These are phyloP conservation scores for Rutidosis leptorrhynchoides DNA, from an alignment of 129 eudicot genomes.

Conservation along the genomic window DNA sequence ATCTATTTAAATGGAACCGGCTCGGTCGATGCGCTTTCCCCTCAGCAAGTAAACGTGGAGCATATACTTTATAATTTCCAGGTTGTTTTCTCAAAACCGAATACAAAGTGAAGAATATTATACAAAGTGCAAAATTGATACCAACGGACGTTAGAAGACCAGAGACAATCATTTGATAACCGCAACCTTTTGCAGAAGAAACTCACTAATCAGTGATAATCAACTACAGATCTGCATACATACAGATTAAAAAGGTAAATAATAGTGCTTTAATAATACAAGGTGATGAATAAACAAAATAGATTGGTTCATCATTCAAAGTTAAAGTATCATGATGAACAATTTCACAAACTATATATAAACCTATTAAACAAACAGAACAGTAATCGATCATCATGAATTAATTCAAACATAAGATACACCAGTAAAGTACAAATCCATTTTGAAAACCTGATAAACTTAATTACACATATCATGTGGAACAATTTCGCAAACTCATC, in stretches of 20 bases:
- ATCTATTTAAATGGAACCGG: slow-evolving; percentile 28
- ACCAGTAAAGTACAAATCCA: not conserved
- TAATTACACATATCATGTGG: not conserved
- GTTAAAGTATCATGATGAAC: not conserved
- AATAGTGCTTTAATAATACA: too few relatives aligned
- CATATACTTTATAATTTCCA: slow-evolving; percentile 41
- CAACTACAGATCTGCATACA: slow-evolving; percentile 39
- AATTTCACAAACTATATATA: slow-evolving; percentile 8
- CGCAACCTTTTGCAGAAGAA: slow-evolving; percentile 11
- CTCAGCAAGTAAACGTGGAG: slow-evolving; percentile 46
- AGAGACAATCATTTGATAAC: slow-evolving; percentile 52
- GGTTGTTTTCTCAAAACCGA: slow-evolving; percentile 68
- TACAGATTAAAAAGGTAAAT: slow-evolving; percentile 1
- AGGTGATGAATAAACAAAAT: too few relatives aligned
- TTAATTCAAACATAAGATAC: not conserved
- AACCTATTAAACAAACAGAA: not conserved
- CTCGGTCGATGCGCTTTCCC: slow-evolving; percentile 22
- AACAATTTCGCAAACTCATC: not conserved
- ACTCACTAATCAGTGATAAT: slow-evolving; percentile 19
- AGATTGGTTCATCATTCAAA: too few relatives aligned
- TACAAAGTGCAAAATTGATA: slow-evolving; percentile 56
- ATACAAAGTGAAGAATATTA: slow-evolving; percentile 49
- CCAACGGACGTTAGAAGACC: slow-evolving; percentile 69
- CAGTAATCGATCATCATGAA: slow-evolving; percentile 2
- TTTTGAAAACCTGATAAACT: not conserved